phyloP scores from a whole-genome alignment of 2,329 filamentous ascomycete genomes.

The Scedosporium dehoogii region DNA sequence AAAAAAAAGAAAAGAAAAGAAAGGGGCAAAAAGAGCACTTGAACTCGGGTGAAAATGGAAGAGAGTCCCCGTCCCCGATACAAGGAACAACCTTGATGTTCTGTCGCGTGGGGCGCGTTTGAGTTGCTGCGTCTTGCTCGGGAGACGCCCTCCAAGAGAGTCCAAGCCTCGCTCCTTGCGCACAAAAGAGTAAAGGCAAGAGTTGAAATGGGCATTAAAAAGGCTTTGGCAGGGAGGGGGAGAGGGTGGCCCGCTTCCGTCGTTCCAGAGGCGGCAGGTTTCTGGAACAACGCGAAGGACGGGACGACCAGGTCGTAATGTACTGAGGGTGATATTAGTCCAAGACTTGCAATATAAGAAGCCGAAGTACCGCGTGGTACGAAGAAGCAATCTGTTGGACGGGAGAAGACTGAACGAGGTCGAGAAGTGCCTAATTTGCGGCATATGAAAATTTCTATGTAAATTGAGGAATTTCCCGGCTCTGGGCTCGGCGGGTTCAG shows the following conservation, averaged over 20 bases:
- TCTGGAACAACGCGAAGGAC: neutral
- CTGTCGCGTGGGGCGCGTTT: too few relatives aligned
- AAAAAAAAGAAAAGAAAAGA: neutral
- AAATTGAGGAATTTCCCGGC: too few relatives aligned
- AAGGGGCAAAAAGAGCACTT: neutral
- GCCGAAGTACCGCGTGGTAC: too few relatives aligned
- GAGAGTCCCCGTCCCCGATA: neutral
- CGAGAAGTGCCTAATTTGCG: too few relatives aligned
- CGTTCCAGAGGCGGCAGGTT: neutral
- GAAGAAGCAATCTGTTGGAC: too few relatives aligned
- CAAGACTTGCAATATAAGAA: neutral
- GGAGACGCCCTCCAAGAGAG: too few relatives aligned
- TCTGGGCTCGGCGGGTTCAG: too few relatives aligned
- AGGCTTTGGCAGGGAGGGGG: neutral
- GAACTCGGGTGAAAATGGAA: neutral
- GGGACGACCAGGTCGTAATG: neutral
- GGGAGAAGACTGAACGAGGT: too few relatives aligned
- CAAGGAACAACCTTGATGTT: neutral
- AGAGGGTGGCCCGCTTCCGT: neutral
- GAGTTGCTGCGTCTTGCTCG: too few relatives aligned
- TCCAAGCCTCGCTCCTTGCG: neutral
- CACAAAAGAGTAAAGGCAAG: neutral
- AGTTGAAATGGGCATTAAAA: neutral
- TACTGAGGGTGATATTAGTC: neutral
- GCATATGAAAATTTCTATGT: too few relatives aligned